phyloP scores from a whole-genome alignment of 108 stramenopile genomes.

The Nitzschia sp. region DNA sequence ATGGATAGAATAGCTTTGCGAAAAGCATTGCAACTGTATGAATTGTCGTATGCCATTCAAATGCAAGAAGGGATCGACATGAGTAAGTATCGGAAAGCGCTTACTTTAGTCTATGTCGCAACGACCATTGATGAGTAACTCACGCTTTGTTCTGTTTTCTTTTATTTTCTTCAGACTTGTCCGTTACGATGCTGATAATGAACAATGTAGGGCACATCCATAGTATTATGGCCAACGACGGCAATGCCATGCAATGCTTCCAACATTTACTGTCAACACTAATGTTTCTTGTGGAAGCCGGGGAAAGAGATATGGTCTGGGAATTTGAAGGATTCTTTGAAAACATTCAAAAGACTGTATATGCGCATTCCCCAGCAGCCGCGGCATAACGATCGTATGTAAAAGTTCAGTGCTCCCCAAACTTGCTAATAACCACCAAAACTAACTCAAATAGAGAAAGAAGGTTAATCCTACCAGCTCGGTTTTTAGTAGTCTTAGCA shows the following conservation, averaged over 20 bases:
- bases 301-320: constrained; percentile 9
- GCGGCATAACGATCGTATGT: constrained; percentile 15
- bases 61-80: constrained; percentile 25
- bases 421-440: not conserved
- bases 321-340: constrained; percentile 27
- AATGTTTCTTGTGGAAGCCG: constrained; percentile 25
- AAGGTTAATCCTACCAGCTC: too few relatives aligned
- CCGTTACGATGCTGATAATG: constrained; percentile 28
- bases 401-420: not conserved
- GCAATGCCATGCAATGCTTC: constrained; percentile 23
- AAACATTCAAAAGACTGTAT: constrained; percentile 17
- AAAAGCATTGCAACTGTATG: constrained; percentile 26
- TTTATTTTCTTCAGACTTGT: too few relatives aligned
- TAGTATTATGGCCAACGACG: constrained; percentile 13
- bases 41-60: constrained; percentile 23
- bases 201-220: constrained; percentile 25
- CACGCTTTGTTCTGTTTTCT: too few relatives aligned
- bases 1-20: constrained; percentile 9
- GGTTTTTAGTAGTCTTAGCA: too few relatives aligned
- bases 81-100: too few relatives aligned
- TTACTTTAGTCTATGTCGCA: too few relatives aligned
- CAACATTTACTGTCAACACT: constrained; percentile 33
- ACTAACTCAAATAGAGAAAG: too few relatives aligned
- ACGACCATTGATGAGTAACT: too few relatives aligned
- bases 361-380: constrained; percentile 17